phyloP scores from a whole-genome alignment of 768 basidiomycete genomes.

The Pluteus cervinus region DNA sequence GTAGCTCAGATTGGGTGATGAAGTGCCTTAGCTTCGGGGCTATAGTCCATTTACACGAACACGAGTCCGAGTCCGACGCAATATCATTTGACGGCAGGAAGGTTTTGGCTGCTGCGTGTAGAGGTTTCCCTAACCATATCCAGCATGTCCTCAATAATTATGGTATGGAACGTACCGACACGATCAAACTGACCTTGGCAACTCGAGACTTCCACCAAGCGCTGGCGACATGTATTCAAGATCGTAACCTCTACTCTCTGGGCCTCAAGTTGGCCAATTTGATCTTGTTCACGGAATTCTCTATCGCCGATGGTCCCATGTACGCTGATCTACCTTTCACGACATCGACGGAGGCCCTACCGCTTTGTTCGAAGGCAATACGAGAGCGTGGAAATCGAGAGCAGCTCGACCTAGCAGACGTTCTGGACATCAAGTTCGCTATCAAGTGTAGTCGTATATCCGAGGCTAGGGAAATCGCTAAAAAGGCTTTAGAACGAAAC shows the following conservation, averaged over 20 bases:
- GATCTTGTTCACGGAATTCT: slow-evolving; percentile 55
- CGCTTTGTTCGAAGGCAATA: slow-evolving; percentile 52
- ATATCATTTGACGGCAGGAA: slow-evolving; percentile 41
- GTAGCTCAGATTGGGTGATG: slow-evolving; percentile 47
- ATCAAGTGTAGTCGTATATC: slow-evolving; percentile 44
- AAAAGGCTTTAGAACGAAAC: slow-evolving; percentile 43
- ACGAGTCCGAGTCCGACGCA: slow-evolving; percentile 37
- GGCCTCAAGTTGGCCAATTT: slow-evolving; percentile 42
- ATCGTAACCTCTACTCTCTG: slow-evolving; percentile 44
- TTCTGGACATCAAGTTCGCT: slow-evolving; percentile 56
- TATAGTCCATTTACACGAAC: slow-evolving; percentile 43
- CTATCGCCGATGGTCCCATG: slow-evolving; percentile 52
- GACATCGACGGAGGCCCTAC: slow-evolving; percentile 53
- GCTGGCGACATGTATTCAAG: slow-evolving; percentile 42
- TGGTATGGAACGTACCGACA: slow-evolving; percentile 42
- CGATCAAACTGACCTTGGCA: slow-evolving; percentile 33
- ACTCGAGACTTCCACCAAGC: slow-evolving; percentile 42
- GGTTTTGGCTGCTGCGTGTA: slow-evolving; percentile 33
- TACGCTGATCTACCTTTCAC: slow-evolving; percentile 54
- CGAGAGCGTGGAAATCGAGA: slow-evolving; percentile 31
- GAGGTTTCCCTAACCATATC: slow-evolving; percentile 41
- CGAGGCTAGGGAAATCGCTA: slow-evolving; percentile 43
- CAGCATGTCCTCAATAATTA: slow-evolving; percentile 41
- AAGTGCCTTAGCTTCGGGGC: slow-evolving; percentile 48
- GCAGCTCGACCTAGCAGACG: slow-evolving; percentile 52